These are phyloP conservation scores for Sherardia arvensis DNA, from an alignment of 257 asterid genomes.

Conservation along the genomic window DNA sequence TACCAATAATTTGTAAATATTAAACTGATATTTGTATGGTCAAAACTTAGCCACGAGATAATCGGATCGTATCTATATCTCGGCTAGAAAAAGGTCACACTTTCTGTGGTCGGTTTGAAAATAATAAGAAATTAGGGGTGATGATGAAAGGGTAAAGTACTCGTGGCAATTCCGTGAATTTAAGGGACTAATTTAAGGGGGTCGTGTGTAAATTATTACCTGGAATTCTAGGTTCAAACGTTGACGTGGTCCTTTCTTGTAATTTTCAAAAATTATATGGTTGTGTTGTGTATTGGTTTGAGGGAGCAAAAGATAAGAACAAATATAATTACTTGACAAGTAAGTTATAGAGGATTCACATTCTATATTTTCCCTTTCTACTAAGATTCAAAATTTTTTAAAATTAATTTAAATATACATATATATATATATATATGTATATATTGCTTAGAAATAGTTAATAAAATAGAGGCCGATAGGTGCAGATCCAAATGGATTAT, in stretches of 20 bases:
- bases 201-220: neutral
- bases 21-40: neutral
- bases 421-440: too few species aligned
- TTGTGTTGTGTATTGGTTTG: neutral
- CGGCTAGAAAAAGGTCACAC: neutral
- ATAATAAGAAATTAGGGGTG: neutral
- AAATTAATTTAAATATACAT: too few species aligned
- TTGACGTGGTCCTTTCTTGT: neutral
- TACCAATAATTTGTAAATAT: too few species aligned
- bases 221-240: neutral
- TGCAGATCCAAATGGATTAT: too few species aligned
- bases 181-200: neutral
- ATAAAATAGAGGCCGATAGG: too few species aligned
- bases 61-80: neutral
- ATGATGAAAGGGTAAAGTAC: neutral
- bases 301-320: neutral
- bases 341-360: neutral
- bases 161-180: neutral
- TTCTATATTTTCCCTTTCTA: too few species aligned
- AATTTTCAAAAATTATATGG: neutral
- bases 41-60: neutral
- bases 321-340: neutral
- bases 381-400: too few species aligned
- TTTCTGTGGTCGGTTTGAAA: neutral
- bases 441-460: too few species aligned